Conservation (phyloP, 371 early-diverging fungal species). For the Haplosporangium sp. region DNA sequence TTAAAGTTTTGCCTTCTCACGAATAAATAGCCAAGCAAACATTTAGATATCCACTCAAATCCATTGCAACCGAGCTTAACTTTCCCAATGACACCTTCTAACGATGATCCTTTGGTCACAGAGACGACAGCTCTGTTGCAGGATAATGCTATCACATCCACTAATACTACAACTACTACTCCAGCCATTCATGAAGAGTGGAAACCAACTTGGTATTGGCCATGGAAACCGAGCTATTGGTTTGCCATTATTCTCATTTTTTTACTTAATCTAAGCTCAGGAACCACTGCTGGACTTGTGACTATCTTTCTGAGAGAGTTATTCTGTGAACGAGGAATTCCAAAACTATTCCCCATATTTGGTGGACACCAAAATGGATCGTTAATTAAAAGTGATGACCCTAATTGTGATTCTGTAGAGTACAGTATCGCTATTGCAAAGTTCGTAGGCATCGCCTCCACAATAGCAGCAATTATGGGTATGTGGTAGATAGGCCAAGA, state of each 20-base stretch:
- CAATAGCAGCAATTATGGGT: conserved; percentile 14
- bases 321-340: conserved; percentile 47
- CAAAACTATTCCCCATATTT: conserved; percentile 17
- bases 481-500: background rate
- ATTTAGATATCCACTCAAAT: too few species aligned
- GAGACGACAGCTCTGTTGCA: conserved; percentile 14
- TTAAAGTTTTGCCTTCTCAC: too few species aligned
- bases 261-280: conserved; percentile 9
- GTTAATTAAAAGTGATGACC: background rate
- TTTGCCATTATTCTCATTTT: conserved; percentile 33
- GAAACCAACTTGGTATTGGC: conserved; percentile 22
- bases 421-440: conserved; percentile 43
- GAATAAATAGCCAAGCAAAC: too few species aligned
- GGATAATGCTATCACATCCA: background rate
- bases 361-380: background rate
- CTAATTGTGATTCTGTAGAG: conserved; percentile 37
- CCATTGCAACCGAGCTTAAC: too few species aligned
- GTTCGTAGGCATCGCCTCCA: conserved; percentile 21
- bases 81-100: background rate
- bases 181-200: background rate
- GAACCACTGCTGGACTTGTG: conserved; percentile 10
- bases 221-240: conserved; percentile 40
- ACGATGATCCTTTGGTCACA: conserved; percentile 5
- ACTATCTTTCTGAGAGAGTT: conserved; percentile 14
- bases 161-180: background rate